Base-by-base conservation (phyloP, 2,329 filamentous ascomycete species). In the Scedosporium dehoogii region DNA sequence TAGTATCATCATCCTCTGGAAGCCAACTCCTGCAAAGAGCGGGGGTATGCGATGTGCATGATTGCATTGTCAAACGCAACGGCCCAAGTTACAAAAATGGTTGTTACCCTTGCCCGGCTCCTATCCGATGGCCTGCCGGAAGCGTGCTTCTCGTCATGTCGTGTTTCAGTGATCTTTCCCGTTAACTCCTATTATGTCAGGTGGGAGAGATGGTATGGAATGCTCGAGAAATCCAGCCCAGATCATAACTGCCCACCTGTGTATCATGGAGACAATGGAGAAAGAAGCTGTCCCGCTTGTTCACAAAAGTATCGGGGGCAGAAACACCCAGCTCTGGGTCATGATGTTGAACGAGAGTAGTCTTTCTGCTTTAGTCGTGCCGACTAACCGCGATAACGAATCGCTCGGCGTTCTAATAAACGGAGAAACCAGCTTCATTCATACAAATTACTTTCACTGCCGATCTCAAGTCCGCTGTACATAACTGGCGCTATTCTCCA, bases 391-490 rank as follows among this genome's bases (percentile, higher is more conserved):
- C 69, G 82, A 85, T 69, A 75, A 75, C 10, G 69, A 69, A 1
- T 84, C 82, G 4, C 82, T 84, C 82, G 4, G 82, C 82, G 74
- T 85, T 3, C 74, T 85, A 7, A 82, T 85, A 7, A 82, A 85
- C 69, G 82, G 82, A 64, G 82, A 85, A 66, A 83, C 85, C 70
- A 82, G 84, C 70, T 85, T 82, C 74, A 84, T 85, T 70, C 81
- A 84, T 67, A 71, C 27, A 29, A 78, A 38, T 85, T 85, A 73
- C 85, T 82, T 71, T 74, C 75, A 0, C 18, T 38, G 55, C 55
- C 25, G 10, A 68, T 69, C 1, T 63, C 69, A 42, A 67, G 72
- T 10, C 74, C 79, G 1, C 77, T 78, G 0, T 70, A 70, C 44
- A 73, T 77, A 1, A 70, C 71, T 7, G 79, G 81, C 67, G 84